Conservation (phyloP, 495 filamentous ascomycete species). For the Penicillium psychrofluorescens region DNA sequence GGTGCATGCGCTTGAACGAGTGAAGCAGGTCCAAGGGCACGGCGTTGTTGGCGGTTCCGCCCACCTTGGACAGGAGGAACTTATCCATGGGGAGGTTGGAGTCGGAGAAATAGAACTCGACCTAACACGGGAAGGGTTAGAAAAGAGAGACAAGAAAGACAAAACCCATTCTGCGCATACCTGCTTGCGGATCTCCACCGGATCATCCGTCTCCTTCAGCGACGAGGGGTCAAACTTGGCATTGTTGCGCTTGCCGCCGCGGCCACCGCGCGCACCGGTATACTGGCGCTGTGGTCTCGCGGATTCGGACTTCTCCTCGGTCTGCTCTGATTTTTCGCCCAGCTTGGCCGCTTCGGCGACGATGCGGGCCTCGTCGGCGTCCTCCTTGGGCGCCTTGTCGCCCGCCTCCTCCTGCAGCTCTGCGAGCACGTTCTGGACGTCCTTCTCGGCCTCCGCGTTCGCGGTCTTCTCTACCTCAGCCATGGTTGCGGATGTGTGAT, state of each 20-base stretch:
- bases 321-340: slow-evolving; percentile 34
- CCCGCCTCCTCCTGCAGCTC: slow-evolving; percentile 37
- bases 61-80: slow-evolving; percentile 70
- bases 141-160: background rate
- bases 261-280: slow-evolving; percentile 11
- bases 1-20: slow-evolving; percentile 88
- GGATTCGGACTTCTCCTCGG: slow-evolving; percentile 22
- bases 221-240: slow-evolving; percentile 59
- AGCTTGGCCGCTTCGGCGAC: slow-evolving; percentile 39
- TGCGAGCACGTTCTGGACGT: slow-evolving; percentile 40
- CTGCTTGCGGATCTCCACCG: slow-evolving; percentile 72
- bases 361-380: slow-evolving; percentile 37
- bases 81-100: slow-evolving; percentile 84
- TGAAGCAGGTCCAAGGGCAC: slow-evolving; percentile 68
- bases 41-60: slow-evolving; percentile 69
- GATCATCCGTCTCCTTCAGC: slow-evolving; percentile 61
- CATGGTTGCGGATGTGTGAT: slow-evolving; percentile 19
- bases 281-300: slow-evolving; percentile 13
- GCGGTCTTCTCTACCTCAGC: slow-evolving; percentile 35
- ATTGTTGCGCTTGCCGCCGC: slow-evolving; percentile 30
- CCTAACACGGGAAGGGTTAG: slow-evolving; percentile 39
- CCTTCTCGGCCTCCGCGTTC: slow-evolving; percentile 37
- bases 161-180: slow-evolving; percentile 23
- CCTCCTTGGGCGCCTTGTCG: slow-evolving; percentile 24
- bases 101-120: slow-evolving; percentile 97